Evolutionary conservation across 805 yeast genomes (phyloP), one percentile per base, ranked within the genome.

Genomic region (Hanseniaspora nectarophila): DNA sequence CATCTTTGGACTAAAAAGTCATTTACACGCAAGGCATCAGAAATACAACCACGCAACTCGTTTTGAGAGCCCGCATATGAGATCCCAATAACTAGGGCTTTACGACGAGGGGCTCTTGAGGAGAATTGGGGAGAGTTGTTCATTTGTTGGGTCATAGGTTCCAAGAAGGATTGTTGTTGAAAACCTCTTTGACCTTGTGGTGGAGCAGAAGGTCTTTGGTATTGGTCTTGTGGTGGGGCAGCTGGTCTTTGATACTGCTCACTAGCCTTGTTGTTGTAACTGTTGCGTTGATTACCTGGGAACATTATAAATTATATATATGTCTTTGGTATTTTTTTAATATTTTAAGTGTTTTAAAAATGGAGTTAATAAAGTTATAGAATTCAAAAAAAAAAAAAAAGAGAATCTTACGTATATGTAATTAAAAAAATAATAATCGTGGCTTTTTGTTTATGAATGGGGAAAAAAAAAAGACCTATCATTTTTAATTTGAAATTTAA

Each of bases 61-160:
- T 77, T 81, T 45, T 63, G 65, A 3, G 81, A 67, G 6, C 88
- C 88, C 55, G 76, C 70, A 65, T 86, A 86, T 67, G 86, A 86
- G 63, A 82, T 80, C 12, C 95, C 95, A 53, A 86, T 72, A 46
- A 85, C 61, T 51, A 86, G 63, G 2, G 95, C 95, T 55, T 79
- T 75, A 32, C 72, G 71, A 13, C 95, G 94, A 5, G 76, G 68
- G 69, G 89, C 82, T 59, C 77, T 74, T 6, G 18, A 16, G 15
- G 40, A 20, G 12, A 37, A 37, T 13, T 10, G 90, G 81, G 64
- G 80, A 80, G 61, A 78, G 81, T 59, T 69, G 76, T 18, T 68
- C 31, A 53, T 51, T 16, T 56, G 47, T 9, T 57, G 56, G 31
- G 54, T 60, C 23, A 57, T 54, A 13, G 56, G 51, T 42, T 61